Conservation (phyloP, 1,284 basidiomycete species). For the Trichosporon asahii region DNA sequence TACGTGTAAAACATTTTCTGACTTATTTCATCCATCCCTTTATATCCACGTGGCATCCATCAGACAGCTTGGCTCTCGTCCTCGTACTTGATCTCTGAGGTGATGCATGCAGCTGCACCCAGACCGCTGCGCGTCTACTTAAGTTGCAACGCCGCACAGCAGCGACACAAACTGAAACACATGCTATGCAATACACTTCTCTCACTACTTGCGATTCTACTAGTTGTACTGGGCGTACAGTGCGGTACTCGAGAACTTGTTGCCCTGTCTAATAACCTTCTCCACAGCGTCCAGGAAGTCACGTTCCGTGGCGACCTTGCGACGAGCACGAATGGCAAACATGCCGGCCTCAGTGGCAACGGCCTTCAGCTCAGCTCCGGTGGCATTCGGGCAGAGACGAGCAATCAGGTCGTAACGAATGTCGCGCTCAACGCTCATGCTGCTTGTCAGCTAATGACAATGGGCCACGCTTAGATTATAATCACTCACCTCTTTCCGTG, state of each 20-base stretch:
- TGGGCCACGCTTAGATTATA: not conserved
- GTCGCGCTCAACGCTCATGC: constrained; percentile 96
- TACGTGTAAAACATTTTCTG: not conserved
- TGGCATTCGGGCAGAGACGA: constrained; percentile 94
- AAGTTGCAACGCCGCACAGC: not conserved
- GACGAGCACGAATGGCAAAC: constrained; percentile 95
- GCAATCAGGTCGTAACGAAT: constrained; percentile 98
- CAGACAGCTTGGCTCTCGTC: too few relatives aligned
- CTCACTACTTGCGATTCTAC: constrained; percentile 8
- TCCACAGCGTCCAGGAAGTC: constrained; percentile 98
- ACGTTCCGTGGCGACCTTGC: constrained; percentile 95
- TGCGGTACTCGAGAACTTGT: constrained; percentile 86
- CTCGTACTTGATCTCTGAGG: not conserved
- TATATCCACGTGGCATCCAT: not conserved
- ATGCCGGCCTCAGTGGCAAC: constrained; percentile 99
- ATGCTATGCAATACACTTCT: constrained; percentile 14
- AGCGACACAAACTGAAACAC: not conserved
- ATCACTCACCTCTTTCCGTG: constrained; percentile 78
- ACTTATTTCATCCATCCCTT: not conserved
- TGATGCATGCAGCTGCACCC: not conserved
- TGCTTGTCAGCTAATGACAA: constrained; percentile 42
- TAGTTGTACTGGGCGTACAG: constrained; percentile 55
- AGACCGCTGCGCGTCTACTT: too few relatives aligned
- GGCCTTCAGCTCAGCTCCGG: constrained; percentile 92
- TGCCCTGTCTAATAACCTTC: constrained; percentile 96